These are phyloP conservation scores for Trichoderma sp. DNA, from an alignment of 2,329 filamentous ascomycete species.

Conservation along the genomic window DNA sequence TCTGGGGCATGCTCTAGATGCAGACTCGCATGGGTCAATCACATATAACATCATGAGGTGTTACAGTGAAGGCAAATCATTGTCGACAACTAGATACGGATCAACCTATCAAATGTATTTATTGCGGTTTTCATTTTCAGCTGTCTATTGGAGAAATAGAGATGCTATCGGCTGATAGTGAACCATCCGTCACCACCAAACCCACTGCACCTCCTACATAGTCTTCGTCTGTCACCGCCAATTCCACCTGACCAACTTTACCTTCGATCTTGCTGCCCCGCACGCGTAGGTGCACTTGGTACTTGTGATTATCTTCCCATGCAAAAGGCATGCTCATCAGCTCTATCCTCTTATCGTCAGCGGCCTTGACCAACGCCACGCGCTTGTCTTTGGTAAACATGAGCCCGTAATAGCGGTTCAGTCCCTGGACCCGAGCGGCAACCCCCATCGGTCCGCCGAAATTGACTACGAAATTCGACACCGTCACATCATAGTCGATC, in stretches of 20 bases:
- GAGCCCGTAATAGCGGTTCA: slow-evolving; percentile 36
- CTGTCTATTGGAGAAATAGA: neutral
- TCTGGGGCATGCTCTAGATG: neutral
- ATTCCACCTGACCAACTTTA: neutral
- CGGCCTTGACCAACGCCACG: slow-evolving; percentile 21
- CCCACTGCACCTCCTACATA: neutral
- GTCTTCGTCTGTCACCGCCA: neutral
- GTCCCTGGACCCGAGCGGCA: slow-evolving; percentile 31
- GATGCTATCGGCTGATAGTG: neutral
- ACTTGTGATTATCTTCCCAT: slow-evolving; percentile 12
- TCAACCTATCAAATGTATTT: neutral
- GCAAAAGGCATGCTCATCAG: slow-evolving; percentile 4
- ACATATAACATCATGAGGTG: neutral
- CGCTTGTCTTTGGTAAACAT: slow-evolving; percentile 25
- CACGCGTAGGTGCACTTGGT: neutral
- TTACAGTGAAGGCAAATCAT: neutral
- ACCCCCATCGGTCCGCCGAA: slow-evolving; percentile 29
- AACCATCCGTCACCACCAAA: neutral
- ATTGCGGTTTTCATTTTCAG: neutral
- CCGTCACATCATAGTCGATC: slow-evolving; percentile 30
- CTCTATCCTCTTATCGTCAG: slow-evolving; percentile 11
- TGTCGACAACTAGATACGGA: neutral
- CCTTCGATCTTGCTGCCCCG: neutral
- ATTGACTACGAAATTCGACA: slow-evolving; percentile 29
- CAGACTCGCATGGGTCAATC: neutral